phyloP scores from a whole-genome alignment of 331 rosid species.

The Quercus tomentella region DNA sequence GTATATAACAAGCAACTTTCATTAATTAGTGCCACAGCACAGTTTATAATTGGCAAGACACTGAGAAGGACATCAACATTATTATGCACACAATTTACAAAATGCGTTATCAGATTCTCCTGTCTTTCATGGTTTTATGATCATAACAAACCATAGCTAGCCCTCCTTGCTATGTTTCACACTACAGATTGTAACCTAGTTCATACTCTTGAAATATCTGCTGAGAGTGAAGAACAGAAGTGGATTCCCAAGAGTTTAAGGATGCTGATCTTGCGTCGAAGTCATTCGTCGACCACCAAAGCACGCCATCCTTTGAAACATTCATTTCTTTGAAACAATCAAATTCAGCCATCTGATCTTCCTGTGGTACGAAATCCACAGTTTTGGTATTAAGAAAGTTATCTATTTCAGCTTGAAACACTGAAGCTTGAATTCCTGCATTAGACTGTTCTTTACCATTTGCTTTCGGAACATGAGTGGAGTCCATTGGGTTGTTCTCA shows the following conservation, averaged over 20 bases:
- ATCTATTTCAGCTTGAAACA: slow-evolving; percentile 53
- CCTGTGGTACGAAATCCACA: slow-evolving; percentile 24
- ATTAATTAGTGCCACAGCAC: not conserved
- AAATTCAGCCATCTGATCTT: slow-evolving; percentile 41
- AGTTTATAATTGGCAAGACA: not conserved
- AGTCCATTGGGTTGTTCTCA: slow-evolving; percentile 19
- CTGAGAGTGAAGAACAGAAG: slow-evolving; percentile 47
- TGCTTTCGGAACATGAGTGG: slow-evolving; percentile 25
- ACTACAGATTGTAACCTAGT: slow-evolving; percentile 59
- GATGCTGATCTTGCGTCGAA: slow-evolving; percentile 57
- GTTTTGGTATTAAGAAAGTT: slow-evolving; percentile 47
- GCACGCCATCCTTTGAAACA: slow-evolving; percentile 47
- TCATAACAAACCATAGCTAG: slow-evolving; percentile 25
- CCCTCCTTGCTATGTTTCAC: not conserved
- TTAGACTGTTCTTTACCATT: slow-evolving; percentile 16
- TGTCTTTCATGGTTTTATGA: slow-evolving; percentile 37
- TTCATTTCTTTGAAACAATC: slow-evolving; percentile 69
- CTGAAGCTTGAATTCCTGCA: slow-evolving; percentile 32
- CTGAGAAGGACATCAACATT: slow-evolving; percentile 21
- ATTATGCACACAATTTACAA: slow-evolving; percentile 59
- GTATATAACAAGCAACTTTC: not conserved
- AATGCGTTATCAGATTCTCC: slow-evolving; percentile 13
- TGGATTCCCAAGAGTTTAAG: slow-evolving; percentile 73
- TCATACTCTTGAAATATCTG: slow-evolving; percentile 74
- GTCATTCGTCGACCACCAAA: slow-evolving; percentile 76